These are phyloP conservation scores for Aureobasidium sp. DNA, from an alignment of 2,329 filamentous ascomycete species.

Conservation along the genomic window DNA sequence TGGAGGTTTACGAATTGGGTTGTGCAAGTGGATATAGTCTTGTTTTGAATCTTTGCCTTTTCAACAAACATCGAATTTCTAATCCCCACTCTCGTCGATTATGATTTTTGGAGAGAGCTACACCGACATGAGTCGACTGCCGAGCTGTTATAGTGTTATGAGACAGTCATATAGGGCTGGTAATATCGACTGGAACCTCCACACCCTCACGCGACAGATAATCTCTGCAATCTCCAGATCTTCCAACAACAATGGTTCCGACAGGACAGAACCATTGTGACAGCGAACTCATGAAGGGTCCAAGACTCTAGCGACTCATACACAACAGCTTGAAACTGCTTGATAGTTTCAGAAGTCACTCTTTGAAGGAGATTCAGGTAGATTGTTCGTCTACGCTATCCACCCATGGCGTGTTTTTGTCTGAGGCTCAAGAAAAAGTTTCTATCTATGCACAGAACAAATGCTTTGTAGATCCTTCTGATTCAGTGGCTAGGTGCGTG, in stretches of 20 bases:
- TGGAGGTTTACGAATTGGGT: background rate
- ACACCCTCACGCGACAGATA: background rate
- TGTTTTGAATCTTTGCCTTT: background rate
- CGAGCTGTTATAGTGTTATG: background rate
- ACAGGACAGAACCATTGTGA: background rate
- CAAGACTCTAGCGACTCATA: background rate
- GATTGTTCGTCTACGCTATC: background rate
- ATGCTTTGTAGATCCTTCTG: background rate
- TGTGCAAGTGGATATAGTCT: background rate
- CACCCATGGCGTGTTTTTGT: background rate
- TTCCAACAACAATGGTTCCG: background rate
- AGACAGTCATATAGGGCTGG: background rate
- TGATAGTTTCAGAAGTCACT: background rate
- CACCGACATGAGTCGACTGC: background rate
- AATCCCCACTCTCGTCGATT: background rate
- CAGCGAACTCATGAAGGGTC: background rate
- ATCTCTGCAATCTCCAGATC: background rate
- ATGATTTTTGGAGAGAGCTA: background rate
- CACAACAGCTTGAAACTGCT: background rate
- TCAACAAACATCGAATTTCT: background rate
- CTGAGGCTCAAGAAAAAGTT: background rate
- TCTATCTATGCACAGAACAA: background rate
- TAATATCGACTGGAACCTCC: background rate
- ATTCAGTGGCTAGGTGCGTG: background rate
- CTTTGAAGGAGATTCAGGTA: slow-evolving; percentile 1